These are phyloP conservation scores for Arthrobotrys sinensis DNA, from an alignment of 2,329 filamentous ascomycete genomes.

Conservation along the genomic window DNA sequence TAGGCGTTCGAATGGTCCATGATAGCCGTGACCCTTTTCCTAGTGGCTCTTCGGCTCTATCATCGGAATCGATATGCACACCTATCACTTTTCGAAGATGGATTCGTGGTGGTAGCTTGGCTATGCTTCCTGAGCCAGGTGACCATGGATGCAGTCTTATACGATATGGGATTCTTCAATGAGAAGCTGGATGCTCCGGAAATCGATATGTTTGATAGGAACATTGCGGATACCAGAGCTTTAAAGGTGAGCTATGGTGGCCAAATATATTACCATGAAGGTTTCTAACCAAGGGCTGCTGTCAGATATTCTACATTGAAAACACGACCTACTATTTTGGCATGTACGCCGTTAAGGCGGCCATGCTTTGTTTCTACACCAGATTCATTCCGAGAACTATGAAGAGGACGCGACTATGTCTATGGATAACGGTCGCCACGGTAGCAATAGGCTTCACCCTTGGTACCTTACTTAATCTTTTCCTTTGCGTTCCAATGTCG, in stretches of 20 bases:
- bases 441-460: slow-evolving; percentile 39
- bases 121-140: slow-evolving; percentile 45
- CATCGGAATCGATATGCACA: slow-evolving; percentile 23
- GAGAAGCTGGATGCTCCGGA: slow-evolving; percentile 10
- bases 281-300: neutral
- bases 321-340: slow-evolving; percentile 49
- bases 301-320: slow-evolving; percentile 51
- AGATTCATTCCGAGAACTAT: slow-evolving; percentile 40
- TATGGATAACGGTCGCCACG: slow-evolving; percentile 31
- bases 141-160: slow-evolving; percentile 32
- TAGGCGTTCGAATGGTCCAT: slow-evolving; percentile 60
- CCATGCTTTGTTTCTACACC: slow-evolving; percentile 54
- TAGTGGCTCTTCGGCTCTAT: slow-evolving; percentile 49
- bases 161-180: slow-evolving; percentile 40
- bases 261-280: neutral
- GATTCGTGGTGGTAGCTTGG: slow-evolving; percentile 50
- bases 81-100: slow-evolving; percentile 51
- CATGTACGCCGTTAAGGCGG: slow-evolving; percentile 55
- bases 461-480: slow-evolving; percentile 27
- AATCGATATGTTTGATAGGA: slow-evolving; percentile 17
- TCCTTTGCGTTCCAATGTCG: slow-evolving; percentile 51
- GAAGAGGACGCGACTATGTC: slow-evolving; percentile 40
- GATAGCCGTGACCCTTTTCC: slow-evolving; percentile 32
- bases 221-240: neutral
- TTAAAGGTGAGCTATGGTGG: slow-evolving; percentile 31